phyloP scores from a whole-genome alignment of 495 filamentous ascomycete genomes.

The Opeltia flavorubescens region DNA sequence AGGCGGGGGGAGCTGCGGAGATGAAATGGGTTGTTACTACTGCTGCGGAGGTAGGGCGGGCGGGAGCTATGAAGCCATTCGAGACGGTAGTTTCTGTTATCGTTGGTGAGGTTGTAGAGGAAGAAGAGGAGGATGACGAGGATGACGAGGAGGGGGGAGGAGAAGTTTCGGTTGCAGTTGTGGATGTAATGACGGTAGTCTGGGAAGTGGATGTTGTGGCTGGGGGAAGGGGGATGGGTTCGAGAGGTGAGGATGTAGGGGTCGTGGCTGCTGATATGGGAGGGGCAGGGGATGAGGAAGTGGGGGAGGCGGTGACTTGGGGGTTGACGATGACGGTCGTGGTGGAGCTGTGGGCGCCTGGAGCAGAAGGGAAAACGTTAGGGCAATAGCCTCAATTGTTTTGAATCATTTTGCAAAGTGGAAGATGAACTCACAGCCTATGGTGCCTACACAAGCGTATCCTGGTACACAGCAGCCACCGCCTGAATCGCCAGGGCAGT shows the following conservation, averaged over 20 bases:
- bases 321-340: slow-evolving; percentile 29
- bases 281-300: slow-evolving; percentile 19
- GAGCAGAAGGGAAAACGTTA: slow-evolving; percentile 9
- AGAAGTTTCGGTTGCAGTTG: slow-evolving; percentile 15
- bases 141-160: slow-evolving; percentile 23
- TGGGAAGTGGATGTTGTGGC: slow-evolving; percentile 11
- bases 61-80: slow-evolving; percentile 22
- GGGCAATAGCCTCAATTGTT: neutral
- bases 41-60: slow-evolving; percentile 35
- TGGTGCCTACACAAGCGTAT: slow-evolving; percentile 52
- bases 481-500: slow-evolving; percentile 53
- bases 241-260: slow-evolving; percentile 24
- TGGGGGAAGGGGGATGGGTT: slow-evolving; percentile 20
- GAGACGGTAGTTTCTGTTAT: slow-evolving; percentile 20
- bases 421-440: slow-evolving; percentile 57
- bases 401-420: neutral
- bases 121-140: slow-evolving; percentile 18
- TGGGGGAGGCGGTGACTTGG: slow-evolving; percentile 19
- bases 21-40: slow-evolving; percentile 18
- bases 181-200: slow-evolving; percentile 15
- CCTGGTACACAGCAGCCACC: slow-evolving; percentile 82
- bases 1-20: slow-evolving; percentile 22
- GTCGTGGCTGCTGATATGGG: slow-evolving; percentile 19
- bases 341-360: slow-evolving; percentile 32
- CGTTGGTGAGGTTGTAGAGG: slow-evolving; percentile 19